Percentiles rank a stretch among this genome's conserved stretches.
These are phyloP conservation scores for Acorus calamus DNA, from an alignment of 106 monocot genomes.

Conservation along the genomic window DNA sequence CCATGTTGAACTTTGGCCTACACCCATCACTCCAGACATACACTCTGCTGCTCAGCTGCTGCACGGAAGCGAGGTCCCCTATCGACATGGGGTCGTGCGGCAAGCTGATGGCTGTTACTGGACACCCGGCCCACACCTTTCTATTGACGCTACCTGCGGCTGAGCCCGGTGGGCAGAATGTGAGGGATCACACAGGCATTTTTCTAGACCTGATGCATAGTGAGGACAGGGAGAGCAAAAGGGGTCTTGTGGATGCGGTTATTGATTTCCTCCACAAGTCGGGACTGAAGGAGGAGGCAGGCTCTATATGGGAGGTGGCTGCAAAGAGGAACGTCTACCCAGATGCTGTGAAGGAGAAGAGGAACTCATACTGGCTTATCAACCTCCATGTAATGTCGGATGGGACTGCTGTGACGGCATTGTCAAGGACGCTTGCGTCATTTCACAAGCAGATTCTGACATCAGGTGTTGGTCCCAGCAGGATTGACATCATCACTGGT, in stretches of 20 bases:
- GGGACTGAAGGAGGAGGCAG: conserved; percentile 89
- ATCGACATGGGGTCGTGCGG: conserved; percentile 36
- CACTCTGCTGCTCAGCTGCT: conserved; percentile 78
- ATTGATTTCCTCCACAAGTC: conserved; percentile 91
- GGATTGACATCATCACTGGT: conserved; percentile 89
- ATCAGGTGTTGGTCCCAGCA: conserved; percentile 30
- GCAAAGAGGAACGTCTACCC: conserved; percentile 76
- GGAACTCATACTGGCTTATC: conserved; percentile 60
- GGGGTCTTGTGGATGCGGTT: conserved; percentile 81
- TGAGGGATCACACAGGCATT: conserved; percentile 46
- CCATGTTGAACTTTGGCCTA: conserved; percentile 57
- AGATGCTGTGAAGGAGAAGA: conserved; percentile 67
- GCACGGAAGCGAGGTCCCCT: conserved; percentile 27
- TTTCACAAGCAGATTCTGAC: conserved; percentile 46
- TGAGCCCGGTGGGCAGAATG: conserved; percentile 73
- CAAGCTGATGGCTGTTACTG: conserved; percentile 71
- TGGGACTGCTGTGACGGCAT: conserved; percentile 76
- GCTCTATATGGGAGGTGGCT: conserved; percentile 86
- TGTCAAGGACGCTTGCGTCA: conserved; percentile 85
- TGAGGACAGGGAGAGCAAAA: conserved; percentile 92
- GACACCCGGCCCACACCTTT: conserved; percentile 81
- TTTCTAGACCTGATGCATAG: conserved; percentile 83
- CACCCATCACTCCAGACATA: conserved; percentile 86
- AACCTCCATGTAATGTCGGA: conserved; percentile 98
- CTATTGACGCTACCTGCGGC: conserved; percentile 58